These are phyloP conservation scores for Physcomitrium patens DNA, from an alignment of 225 moss, liverwort and hornwort genomes.

Conservation along the genomic window DNA sequence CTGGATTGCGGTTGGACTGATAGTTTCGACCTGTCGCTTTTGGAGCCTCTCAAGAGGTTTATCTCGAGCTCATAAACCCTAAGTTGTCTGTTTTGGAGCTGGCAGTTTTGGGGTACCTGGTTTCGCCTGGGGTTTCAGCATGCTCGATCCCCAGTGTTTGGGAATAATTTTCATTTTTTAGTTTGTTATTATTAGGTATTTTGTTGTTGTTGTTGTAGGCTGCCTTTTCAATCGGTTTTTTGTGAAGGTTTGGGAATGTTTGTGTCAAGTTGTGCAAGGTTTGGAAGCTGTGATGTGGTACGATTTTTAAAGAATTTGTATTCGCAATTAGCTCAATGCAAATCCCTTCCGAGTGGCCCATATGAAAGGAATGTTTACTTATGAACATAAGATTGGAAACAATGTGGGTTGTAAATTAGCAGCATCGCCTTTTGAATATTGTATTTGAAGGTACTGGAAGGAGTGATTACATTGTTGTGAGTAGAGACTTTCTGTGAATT, in stretches of 20 bases:
- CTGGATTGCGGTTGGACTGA: constrained; percentile 99
- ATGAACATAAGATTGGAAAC: no score
- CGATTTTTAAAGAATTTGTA: constrained; percentile 4
- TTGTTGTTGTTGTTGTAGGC: constrained; percentile 7
- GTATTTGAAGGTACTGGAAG: constrained; percentile 4
- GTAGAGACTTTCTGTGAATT: neutral
- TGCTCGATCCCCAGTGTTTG: constrained; percentile 1
- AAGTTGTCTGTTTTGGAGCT: neutral
- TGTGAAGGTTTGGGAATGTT: neutral
- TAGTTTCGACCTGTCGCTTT: constrained; percentile 78
- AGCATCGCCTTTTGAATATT: neutral
- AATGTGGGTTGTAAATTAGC: no score
- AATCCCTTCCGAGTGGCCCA: neutral
- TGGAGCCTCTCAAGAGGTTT: constrained; percentile 87
- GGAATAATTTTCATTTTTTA: neutral
- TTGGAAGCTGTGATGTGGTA: neutral
- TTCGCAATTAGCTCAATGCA: neutral
- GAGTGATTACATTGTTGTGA: constrained; percentile 9
- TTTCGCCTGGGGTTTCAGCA: no score
- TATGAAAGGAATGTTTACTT: no score
- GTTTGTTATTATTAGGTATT: neutral
- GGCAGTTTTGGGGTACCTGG: neutral
- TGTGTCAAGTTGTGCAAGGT: constrained; percentile 10
- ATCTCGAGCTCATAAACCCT: constrained; percentile 26
- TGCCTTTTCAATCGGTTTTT: constrained; percentile 4